Conservation (phyloP, 2,329 filamentous ascomycete genomes). For the Aspergillus novofumigatus region DNA sequence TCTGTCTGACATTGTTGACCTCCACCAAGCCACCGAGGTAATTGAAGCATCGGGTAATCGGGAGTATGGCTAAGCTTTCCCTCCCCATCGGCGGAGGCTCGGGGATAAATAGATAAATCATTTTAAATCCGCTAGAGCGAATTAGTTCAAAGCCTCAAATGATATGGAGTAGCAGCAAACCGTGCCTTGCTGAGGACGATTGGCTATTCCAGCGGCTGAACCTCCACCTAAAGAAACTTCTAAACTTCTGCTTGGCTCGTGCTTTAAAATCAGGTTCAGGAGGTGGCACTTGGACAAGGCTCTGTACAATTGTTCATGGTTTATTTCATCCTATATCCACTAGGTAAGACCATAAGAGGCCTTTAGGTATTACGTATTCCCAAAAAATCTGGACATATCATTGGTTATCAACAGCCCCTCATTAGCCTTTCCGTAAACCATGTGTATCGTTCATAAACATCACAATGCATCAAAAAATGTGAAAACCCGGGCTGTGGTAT, state of each 20-base stretch:
- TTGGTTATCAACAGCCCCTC: conserved; percentile 8
- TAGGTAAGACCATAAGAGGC: not conserved
- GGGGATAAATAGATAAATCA: not conserved
- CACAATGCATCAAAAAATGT: conserved; percentile 2
- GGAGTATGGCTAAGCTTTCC: not conserved
- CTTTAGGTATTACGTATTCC: not conserved
- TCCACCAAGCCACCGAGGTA: not conserved
- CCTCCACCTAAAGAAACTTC: not conserved
- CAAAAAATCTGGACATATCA: not conserved
- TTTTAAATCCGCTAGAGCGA: not conserved
- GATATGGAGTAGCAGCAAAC: not conserved
- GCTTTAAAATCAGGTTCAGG: not conserved
- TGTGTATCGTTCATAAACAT: conserved; percentile 17
- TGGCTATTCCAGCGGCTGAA: not conserved
- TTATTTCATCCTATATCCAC: not conserved
- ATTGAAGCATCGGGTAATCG: not conserved
- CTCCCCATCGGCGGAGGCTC: not conserved
- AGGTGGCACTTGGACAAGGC: not conserved
- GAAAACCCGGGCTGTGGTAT: conserved; percentile 7
- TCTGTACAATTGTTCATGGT: not conserved
- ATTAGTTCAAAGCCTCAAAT: not conserved
- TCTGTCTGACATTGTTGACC: not conserved
- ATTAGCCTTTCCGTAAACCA: conserved; percentile 11
- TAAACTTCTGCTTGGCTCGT: not conserved
- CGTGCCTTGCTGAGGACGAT: not conserved